Conservation (phyloP, 177 flowering plant genomes). For the Vitis hybrid region DNA sequence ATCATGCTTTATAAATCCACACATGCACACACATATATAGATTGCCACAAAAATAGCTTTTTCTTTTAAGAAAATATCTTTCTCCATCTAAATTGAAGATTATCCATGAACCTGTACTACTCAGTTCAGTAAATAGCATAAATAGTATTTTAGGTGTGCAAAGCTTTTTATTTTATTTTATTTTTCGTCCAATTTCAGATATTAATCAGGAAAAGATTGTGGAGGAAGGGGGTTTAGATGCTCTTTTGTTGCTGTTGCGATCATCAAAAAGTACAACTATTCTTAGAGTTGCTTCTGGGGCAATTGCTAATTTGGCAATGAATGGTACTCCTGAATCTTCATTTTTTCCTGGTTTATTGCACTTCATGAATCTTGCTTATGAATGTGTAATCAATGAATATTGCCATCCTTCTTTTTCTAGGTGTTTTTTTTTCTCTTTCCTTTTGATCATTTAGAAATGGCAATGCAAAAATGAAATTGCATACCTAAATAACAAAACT, state of each 20-base stretch:
- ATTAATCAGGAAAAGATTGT: conserved; percentile 79
- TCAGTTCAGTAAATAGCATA: too few relatives aligned
- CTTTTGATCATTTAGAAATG: too few relatives aligned
- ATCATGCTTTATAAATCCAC: neutral
- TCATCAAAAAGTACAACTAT: conserved; percentile 69
- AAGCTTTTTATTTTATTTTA: neutral
- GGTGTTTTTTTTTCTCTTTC: neutral
- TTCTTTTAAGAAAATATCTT: neutral
- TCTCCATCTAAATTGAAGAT: neutral
- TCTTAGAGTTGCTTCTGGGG: conserved; percentile 92
- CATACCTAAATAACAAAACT: too few relatives aligned
- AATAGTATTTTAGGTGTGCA: too few relatives aligned
- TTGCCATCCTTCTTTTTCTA: neutral
- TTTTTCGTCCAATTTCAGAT: conserved; percentile 39
- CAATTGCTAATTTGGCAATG: conserved; percentile 96
- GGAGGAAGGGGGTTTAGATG: conserved; percentile 86
- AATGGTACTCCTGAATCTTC: conserved; percentile 52
- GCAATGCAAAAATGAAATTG: too few relatives aligned
- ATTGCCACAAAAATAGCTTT: neutral
- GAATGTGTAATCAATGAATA: too few relatives aligned
- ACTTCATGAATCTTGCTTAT: neutral
- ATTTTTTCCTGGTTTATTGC: neutral
- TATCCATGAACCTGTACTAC: neutral
- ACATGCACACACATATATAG: neutral
- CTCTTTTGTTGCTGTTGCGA: conserved; percentile 66